Evolutionary conservation across 345 rosid species (phyloP).

Genomic region (Triadica sebifera): DNA sequence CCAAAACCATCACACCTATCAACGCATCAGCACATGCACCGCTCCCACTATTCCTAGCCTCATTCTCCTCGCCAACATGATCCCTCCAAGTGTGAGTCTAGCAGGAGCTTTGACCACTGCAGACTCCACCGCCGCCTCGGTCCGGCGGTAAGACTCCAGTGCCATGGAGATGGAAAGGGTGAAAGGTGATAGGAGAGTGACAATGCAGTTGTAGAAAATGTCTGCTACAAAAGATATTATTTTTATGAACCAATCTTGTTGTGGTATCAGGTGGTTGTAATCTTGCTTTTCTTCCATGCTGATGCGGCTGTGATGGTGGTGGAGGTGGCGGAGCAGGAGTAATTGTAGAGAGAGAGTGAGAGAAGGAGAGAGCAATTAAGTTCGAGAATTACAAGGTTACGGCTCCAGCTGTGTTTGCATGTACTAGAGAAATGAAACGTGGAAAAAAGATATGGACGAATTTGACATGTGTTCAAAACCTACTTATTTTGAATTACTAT

Average conservation of each 20-base stretch:
- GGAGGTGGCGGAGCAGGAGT: not conserved
- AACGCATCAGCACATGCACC: constrained; percentile 43
- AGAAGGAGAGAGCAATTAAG: not conserved
- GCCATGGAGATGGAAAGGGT: constrained; percentile 22
- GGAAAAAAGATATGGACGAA: not conserved
- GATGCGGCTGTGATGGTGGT: not conserved
- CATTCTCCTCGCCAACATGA: constrained; percentile 33
- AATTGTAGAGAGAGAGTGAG: not conserved
- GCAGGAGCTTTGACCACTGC: constrained; percentile 39
- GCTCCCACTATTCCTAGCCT: constrained; percentile 58
- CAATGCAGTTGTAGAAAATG: constrained; percentile 45
- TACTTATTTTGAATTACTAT: no score
- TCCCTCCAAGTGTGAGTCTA: constrained; percentile 18
- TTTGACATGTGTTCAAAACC: constrained; percentile 7
- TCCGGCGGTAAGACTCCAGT: constrained; percentile 50
- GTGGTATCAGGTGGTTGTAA: constrained; percentile 17
- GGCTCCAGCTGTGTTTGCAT: not conserved
- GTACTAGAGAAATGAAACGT: constrained; percentile 4
- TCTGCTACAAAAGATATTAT: constrained; percentile 46
- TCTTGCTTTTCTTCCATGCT: constrained; percentile 13
- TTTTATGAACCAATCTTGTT: constrained; percentile 16
- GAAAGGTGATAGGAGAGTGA: constrained; percentile 52
- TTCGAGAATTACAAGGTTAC: not conserved
- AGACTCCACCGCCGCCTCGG: constrained; percentile 41
- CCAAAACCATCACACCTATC: constrained; percentile 40